Evolutionary conservation across 169 alveolate genomes (phyloP).

Genomic region (Toxoplasma gondii): DNA sequence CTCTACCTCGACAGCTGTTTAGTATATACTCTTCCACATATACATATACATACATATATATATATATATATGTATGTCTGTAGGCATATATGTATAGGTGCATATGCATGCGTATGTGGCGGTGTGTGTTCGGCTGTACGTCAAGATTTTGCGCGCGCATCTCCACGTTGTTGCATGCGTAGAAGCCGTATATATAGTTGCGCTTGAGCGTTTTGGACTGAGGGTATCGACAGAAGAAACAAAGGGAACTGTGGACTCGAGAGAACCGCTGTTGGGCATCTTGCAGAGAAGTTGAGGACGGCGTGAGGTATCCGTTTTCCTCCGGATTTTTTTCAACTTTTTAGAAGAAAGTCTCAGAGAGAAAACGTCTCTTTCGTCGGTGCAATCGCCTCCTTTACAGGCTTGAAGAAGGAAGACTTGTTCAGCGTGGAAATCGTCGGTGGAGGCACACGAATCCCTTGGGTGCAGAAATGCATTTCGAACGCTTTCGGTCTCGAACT

Average conservation of each 20-base stretch:
- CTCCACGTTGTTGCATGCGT: neutral
- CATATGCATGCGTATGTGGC: neutral
- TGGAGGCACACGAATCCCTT: constrained; percentile 97
- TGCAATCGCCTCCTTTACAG: neutral
- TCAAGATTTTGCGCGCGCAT: neutral
- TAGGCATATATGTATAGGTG: neutral
- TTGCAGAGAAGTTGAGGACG: too few species aligned
- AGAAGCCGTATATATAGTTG: too few species aligned
- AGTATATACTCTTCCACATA: too few species aligned
- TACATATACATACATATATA: neutral
- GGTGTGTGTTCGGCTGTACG: neutral
- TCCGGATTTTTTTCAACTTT: too few species aligned
- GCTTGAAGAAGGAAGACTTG: constrained; percentile 74
- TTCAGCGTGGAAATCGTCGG: constrained; percentile 96
- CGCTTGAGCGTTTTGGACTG: too few species aligned
- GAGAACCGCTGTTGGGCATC: neutral
- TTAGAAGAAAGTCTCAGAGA: too few species aligned
- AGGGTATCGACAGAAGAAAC: neutral
- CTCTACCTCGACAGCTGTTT: too few species aligned
- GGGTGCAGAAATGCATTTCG: constrained; percentile 88
- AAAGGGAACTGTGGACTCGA: neutral
- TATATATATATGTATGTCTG: neutral
- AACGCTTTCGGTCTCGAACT: constrained; percentile 84
- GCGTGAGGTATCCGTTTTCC: too few species aligned
- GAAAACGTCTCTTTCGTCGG: neutral